A percentile compares a stretch with the other conserved stretches of the same genome.
Conservation (phyloP, 768 basidiomycete species). For the Suillus sp. region DNA sequence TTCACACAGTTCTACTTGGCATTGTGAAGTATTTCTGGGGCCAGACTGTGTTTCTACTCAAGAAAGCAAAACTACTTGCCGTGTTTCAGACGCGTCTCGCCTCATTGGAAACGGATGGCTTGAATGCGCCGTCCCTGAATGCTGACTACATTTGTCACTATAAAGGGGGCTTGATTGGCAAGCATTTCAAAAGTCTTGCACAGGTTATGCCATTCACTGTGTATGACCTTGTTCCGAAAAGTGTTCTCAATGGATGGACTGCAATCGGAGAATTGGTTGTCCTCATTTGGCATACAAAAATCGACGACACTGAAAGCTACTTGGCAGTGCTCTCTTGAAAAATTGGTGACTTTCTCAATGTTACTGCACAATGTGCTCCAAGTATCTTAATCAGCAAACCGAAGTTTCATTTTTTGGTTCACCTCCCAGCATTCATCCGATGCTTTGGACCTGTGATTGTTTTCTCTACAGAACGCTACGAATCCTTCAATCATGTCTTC, state of each 20-base stretch:
- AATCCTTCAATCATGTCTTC: no score
- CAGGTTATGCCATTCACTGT: slow-evolving; percentile 35
- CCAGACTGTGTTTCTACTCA: slow-evolving; percentile 18
- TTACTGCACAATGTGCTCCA: slow-evolving; percentile 20
- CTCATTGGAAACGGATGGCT: slow-evolving; percentile 22
- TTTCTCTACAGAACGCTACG: no score
- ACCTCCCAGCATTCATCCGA: slow-evolving; percentile 27
- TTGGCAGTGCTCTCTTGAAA: slow-evolving; percentile 18
- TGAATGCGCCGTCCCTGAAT: slow-evolving; percentile 27
- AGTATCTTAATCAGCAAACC: slow-evolving; percentile 26
- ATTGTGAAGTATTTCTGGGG: slow-evolving; percentile 35
- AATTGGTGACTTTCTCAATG: slow-evolving; percentile 24
- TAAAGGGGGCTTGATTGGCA: slow-evolving; percentile 32
- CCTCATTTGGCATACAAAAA: slow-evolving; percentile 34
- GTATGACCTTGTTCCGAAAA: slow-evolving; percentile 20
- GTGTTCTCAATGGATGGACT: slow-evolving; percentile 16
- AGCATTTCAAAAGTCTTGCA: slow-evolving; percentile 22
- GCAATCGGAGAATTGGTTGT: slow-evolving; percentile 14
- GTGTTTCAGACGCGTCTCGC: slow-evolving; percentile 26
- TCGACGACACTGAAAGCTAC: slow-evolving; percentile 27
- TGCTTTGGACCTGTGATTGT: no score
- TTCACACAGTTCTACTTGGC: slow-evolving; percentile 35
- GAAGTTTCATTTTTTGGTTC: slow-evolving; percentile 29
- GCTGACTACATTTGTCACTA: slow-evolving; percentile 36
- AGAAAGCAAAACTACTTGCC: slow-evolving; percentile 21